Evolutionary conservation across 2,329 filamentous ascomycete species (phyloP).

Genomic region (Alternaria brassicicola): DNA sequence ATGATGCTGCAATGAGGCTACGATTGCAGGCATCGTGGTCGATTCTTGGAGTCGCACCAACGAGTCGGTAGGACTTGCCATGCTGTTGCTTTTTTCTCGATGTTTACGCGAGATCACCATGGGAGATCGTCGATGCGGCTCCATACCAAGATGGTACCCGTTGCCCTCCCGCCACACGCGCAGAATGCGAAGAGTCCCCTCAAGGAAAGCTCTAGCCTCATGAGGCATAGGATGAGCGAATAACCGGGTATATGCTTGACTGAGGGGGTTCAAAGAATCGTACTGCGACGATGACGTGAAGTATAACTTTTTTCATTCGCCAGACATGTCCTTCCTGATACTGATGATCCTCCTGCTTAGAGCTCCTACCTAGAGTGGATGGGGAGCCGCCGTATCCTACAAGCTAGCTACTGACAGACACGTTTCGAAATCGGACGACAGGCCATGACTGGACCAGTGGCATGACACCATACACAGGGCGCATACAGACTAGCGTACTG

Average conservation of each 20-base stretch:
- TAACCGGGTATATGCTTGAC: conserved; percentile 20
- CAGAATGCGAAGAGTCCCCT: conserved; percentile 24
- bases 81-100: conserved; percentile 20
- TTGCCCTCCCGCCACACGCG: conserved; percentile 40
- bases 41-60: conserved; percentile 1
- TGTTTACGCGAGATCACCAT: conserved; percentile 18
- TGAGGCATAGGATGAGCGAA: conserved; percentile 16
- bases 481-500: conserved; percentile 20
- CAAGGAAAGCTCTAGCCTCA: conserved; percentile 10
- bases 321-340: conserved; percentile 5
- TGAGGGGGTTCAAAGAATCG: background rate
- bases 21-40: conserved; percentile 16
- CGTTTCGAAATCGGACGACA: conserved; percentile 7
- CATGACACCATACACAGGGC: conserved; percentile 23
- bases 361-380: background rate
- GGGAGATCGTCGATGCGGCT: conserved; percentile 29
- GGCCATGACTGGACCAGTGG: conserved; percentile 6
- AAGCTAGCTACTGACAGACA: conserved; percentile 15
- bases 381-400: conserved; percentile 20
- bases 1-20: conserved; percentile 18
- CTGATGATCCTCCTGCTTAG: conserved; percentile 11
- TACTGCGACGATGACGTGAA: conserved; percentile 12
- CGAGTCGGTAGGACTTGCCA: conserved; percentile 11
- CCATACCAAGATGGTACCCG: conserved; percentile 18
- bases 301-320: conserved; percentile 24